A percentile compares a stretch with the other conserved stretches of the same genome.
phyloP scores from a whole-genome alignment of 345 rosid genomes.

The Rhodamnia argentea region DNA sequence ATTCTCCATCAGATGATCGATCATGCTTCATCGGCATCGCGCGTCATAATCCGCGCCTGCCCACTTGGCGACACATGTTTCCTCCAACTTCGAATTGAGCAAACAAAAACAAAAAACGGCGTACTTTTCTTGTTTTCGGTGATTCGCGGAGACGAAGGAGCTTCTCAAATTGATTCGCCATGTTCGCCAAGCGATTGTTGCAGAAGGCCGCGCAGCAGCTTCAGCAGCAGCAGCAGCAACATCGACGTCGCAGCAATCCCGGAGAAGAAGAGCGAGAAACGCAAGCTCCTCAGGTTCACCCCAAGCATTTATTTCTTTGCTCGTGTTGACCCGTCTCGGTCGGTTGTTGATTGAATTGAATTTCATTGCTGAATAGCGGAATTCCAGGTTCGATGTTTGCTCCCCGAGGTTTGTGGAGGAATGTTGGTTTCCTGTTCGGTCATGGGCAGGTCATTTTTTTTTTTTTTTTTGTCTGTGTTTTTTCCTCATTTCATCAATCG shows the following conservation, averaged over 20 bases:
- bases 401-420: neutral
- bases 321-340: neutral
- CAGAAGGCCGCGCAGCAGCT: constrained; percentile 9
- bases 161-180: neutral
- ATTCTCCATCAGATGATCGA: neutral
- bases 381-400: neutral
- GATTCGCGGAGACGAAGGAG: neutral
- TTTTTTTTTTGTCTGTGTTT: neutral
- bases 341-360: neutral
- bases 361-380: neutral
- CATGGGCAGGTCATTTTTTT: neutral
- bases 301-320: neutral
- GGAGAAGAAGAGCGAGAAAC: neutral
- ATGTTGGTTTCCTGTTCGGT: neutral
- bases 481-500: neutral
- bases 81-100: neutral
- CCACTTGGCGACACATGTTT: neutral
- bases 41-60: neutral
- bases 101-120: neutral
- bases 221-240: constrained; percentile 1
- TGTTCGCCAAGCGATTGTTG: constrained; percentile 6
- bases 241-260: neutral
- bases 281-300: neutral
- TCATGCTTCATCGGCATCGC: neutral
- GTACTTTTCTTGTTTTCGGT: neutral